Percentiles rank a stretch among this genome's conserved stretches.
These are phyloP conservation scores for Hygrophila difformis DNA, from an alignment of 257 asterid genomes.

Conservation along the genomic window DNA sequence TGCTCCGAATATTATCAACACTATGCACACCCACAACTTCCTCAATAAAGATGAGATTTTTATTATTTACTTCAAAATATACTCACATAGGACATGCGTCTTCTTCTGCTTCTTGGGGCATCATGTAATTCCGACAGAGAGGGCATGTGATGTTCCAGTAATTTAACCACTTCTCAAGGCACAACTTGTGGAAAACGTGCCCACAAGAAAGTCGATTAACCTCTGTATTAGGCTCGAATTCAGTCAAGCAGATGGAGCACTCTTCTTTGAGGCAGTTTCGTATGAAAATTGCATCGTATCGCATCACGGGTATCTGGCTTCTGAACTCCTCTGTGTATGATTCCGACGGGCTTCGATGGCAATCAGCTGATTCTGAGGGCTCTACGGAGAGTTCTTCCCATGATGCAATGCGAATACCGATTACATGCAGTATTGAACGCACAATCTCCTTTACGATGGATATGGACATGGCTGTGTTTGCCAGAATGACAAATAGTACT, in stretches of 20 bases:
- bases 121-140: constrained; percentile 70
- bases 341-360: constrained; percentile 46
- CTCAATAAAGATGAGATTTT: background rate
- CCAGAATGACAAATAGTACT: constrained; percentile 69
- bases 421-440: constrained; percentile 55
- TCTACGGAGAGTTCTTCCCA: constrained; percentile 59
- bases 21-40: constrained; percentile 13
- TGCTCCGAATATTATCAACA: background rate
- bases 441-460: constrained; percentile 65
- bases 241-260: constrained; percentile 74
- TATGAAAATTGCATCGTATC: constrained; percentile 39
- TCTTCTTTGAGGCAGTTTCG: constrained; percentile 30
- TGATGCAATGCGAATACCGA: constrained; percentile 64
- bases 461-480: constrained; percentile 79
- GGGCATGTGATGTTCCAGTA: constrained; percentile 85
- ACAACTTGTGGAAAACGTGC: constrained; percentile 67
- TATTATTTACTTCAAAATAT: background rate
- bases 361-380: constrained; percentile 34
- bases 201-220: constrained; percentile 70
- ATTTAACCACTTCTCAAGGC: constrained; percentile 84
- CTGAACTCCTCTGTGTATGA: constrained; percentile 75
- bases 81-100: constrained; percentile 76
- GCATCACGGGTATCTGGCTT: constrained; percentile 47
- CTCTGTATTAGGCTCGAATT: constrained; percentile 54
- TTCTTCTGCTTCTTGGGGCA: constrained; percentile 60